Base-by-base conservation (phyloP, 139 green algal genomes). In the Trebouxia sp. region DNA sequence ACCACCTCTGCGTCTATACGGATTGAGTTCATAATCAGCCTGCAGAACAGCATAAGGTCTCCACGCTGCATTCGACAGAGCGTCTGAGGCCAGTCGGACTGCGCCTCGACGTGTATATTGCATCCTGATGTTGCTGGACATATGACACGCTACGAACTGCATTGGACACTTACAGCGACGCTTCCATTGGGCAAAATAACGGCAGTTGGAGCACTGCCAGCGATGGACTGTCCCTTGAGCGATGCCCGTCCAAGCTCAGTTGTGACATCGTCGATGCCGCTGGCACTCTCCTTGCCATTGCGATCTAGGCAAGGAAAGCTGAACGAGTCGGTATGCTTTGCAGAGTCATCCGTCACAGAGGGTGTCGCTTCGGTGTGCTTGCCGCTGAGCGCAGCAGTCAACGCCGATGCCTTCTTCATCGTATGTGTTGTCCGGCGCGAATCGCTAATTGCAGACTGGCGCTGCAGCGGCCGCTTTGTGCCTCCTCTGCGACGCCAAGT, bases 11-110 rank as follows among this genome's bases (percentile, higher is more conserved):
- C 88, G 81, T 17, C 85, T 82, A 45, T 89, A 85, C 1, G 92
- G 91, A 51, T 93, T 90, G 6, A 96, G 83, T 53, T 92, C 85
- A 77, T 94, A 96, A 69, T 96, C 92, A 37, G 87, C 89, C 92
- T 95, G 86, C 43, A 77, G 26, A 12, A 30, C 42, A 39, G 50
- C n/a, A n/a, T n/a, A n/a, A n/a, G n/a, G n/a, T n/a, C n/a, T n/a
- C n/a, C n/a, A n/a, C n/a, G n/a, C n/a, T n/a, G n/a, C n/a, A n/a
- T n/a, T n/a, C n/a, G n/a, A n/a, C n/a, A n/a, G n/a, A n/a, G n/a
- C n/a, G n/a, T n/a, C n/a, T n/a, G n/a, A n/a, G n/a, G n/a, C n/a
- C n/a, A n/a, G n/a, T n/a, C n/a, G n/a, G n/a, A n/a, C n/a, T n/a
- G n/a, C n/a, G n/a, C n/a, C n/a, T n/a, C n/a, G n/a, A n/a, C n/a